Evolutionary conservation across 192 early-diverging fungal genomes (phyloP).

Genomic region (Pilobolus umbonatus): DNA sequence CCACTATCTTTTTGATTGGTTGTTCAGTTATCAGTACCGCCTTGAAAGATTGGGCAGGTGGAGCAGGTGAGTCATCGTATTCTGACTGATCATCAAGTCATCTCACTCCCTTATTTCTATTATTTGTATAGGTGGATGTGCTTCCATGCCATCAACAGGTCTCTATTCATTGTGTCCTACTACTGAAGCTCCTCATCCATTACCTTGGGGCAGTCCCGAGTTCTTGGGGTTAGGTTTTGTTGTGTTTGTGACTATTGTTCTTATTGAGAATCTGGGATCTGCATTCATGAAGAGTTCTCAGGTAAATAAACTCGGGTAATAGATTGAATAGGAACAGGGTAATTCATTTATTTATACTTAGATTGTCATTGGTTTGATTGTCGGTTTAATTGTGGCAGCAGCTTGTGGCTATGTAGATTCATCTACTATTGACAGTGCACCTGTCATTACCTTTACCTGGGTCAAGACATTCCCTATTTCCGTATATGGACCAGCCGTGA

Average conservation of each 20-base stretch:
- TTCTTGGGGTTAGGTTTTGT: constrained; percentile 46
- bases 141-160: constrained; percentile 42
- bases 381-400: constrained; percentile 48
- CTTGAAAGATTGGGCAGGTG: constrained; percentile 50
- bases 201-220: constrained; percentile 46
- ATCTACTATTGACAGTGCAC: constrained; percentile 35
- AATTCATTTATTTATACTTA: not conserved
- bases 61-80: no score
- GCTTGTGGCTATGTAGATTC: constrained; percentile 46
- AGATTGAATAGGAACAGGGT: no score
- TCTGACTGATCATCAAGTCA: no score
- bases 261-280: constrained; percentile 50
- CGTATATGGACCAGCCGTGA: constrained; percentile 38
- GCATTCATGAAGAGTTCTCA: constrained; percentile 50
- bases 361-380: constrained; percentile 42
- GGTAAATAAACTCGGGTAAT: no score
- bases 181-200: constrained; percentile 42
- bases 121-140: no score
- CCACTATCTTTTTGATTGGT: constrained; percentile 46
- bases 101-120: constrained; percentile 1
- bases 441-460: constrained; percentile 49
- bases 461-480: constrained; percentile 51
- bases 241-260: constrained; percentile 48
- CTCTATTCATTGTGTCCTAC: constrained; percentile 46
- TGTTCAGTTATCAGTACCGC: constrained; percentile 45